Base-by-base conservation (phyloP, 2,329 filamentous ascomycete species). In the Alternaria consortialis region DNA sequence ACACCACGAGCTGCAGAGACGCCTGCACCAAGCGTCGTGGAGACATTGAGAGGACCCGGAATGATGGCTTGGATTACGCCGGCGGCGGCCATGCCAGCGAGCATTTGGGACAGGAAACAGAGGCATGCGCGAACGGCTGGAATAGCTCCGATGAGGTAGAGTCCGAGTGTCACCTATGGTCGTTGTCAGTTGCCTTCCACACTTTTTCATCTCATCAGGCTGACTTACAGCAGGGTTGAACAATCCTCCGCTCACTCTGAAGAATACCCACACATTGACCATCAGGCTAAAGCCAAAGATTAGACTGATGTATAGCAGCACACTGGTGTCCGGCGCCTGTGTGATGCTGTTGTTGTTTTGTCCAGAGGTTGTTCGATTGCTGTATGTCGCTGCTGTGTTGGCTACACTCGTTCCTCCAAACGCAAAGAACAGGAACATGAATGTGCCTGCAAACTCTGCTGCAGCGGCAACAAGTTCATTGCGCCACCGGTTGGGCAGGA, bases 181-280 rank as follows among this genome's bases (percentile, higher is more conserved):
- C 15, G 11, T 20, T 34, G 13, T 42, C 13, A 31, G 27, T 3
- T 27, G 5, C 25, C 1, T 4, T 34, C 29, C 4, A 8, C 5
- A 31, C n/a, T 25, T 32, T 13, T 25, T 39, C 3, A 6, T 13
- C 13, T 39, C 12, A 31, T 5, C 12, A 37, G 13, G n/a, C n/a
- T 37, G 25, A 69, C 75, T 68, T 72, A 80, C 77, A 55, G 78
- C 78, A 29, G 78, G 78, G 60, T 80, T 80, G 56, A 80, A 80
- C 3, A 80, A 52, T 9, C 77, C 78, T 23, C 78, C 78, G 42
- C 68, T 75, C 7, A 80, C 77, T 3, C 77, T 55, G 48, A 79
- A 80, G 57, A 80, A 80, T 1, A 79, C 72, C 78, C 78, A 80
- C 1, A 78, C 78, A 54, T 78, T 79, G 5, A 80, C 74, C 73